Percentiles rank a stretch among this genome's conserved stretches.
Conservation (phyloP, 192 early-diverging fungal species). For the Spizellomyces punctatus region DNA sequence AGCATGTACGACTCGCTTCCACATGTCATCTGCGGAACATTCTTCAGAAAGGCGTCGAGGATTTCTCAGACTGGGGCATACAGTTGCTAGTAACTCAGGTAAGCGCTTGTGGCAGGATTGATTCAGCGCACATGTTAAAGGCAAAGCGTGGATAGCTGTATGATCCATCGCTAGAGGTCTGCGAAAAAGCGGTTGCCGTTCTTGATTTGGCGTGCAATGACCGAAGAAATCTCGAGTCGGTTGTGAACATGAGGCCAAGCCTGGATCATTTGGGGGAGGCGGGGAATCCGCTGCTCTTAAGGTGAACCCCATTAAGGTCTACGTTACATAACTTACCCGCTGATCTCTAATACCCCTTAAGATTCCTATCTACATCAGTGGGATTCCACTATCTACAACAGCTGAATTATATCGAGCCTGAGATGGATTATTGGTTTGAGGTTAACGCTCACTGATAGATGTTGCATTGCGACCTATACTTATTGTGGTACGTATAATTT, state of each 20-base stretch:
- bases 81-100: conserved; percentile 70
- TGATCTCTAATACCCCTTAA: not conserved
- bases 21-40: conserved; percentile 72
- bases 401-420: conserved; percentile 70
- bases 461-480: no score
- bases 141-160: conserved; percentile 54
- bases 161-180: conserved; percentile 74
- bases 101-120: not conserved
- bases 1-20: conserved; percentile 72
- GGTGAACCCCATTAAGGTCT: conserved; percentile 27
- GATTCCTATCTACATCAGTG: conserved; percentile 68
- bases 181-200: conserved; percentile 66
- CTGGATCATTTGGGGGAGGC: conserved; percentile 74
- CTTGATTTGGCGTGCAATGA: conserved; percentile 72
- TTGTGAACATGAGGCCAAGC: conserved; percentile 71
- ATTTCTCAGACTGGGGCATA: conserved; percentile 74
- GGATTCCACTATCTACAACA: conserved; percentile 74
- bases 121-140: no score
- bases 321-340: not conserved
- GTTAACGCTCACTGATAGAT: conserved; percentile 36
- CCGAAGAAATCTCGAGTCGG: conserved; percentile 65
- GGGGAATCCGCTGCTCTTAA: conserved; percentile 66
- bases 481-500: not conserved
- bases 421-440: conserved; percentile 84
- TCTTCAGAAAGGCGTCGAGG: conserved; percentile 55